Base-by-base conservation (phyloP, 1,284 basidiomycete species). In the Ganoderma resinaceum region DNA sequence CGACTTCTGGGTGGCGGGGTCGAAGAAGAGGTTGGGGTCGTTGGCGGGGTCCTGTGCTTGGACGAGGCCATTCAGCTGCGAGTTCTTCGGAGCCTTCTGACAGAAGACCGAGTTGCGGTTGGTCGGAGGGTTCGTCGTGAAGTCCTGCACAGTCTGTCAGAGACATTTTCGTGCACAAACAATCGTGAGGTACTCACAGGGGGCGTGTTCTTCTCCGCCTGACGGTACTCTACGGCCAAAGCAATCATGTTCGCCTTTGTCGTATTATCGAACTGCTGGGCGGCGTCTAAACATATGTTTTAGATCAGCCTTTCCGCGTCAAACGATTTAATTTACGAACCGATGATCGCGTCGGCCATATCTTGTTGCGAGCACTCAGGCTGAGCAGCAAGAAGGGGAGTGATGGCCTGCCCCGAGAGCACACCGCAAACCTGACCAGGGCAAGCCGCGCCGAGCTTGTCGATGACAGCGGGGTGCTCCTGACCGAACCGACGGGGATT, bases 161-260 rank as follows among this genome's bases (percentile, higher is more conserved):
- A 8, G 8, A 16, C 18, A 7, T 6, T 8, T 2, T 16, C 5
- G 20, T 26, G 18, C 16, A 35, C 14, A 14, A 43, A 14, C 26
- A 8, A 14, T 20, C 23, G 63, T 49, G 49, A 66, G 57, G n/a
- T n/a, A 77, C 82, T 61, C 72, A 86, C 86, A 35, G 87, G 87
- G 75, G 87, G 86, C 1, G 87, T 89, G 77, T 89, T 90, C 82
- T 89, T 89, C 81, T 89, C 88, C 0, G 78, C 82, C 73, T 88
- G 85, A 61, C 88, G 85, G 76, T 88, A 89, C 72, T 86, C 83
- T 16, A 83, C 76, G 16, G 88, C 89, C 65, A 89, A 79, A 6
- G 81, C 79, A 72, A 90, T 82, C 87, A 89, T 87, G 68, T 81
- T 84, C 4, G 78, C 77, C 72, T 85, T 83, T 1, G 86, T 88